Conservation (phyloP, 2,329 filamentous ascomycete genomes). For the Metarhizium guizhouense region DNA sequence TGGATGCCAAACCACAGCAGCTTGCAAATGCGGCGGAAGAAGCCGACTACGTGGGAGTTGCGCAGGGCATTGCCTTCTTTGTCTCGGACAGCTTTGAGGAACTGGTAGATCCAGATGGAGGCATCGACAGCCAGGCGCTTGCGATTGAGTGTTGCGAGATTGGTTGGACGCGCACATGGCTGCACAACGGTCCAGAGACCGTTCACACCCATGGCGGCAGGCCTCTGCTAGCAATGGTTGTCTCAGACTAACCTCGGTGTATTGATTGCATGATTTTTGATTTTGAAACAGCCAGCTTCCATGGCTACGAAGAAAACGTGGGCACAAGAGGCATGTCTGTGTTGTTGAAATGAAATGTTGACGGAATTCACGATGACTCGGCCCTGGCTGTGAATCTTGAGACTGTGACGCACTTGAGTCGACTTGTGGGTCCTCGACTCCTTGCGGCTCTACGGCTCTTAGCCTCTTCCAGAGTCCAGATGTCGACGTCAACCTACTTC, state of each 20-base stretch:
- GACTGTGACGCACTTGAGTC: not conserved
- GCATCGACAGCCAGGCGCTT: constrained; percentile 96
- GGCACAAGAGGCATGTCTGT: not conserved
- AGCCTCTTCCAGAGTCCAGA: too few species aligned
- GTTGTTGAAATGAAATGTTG: too few species aligned
- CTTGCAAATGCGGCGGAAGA: constrained; percentile 98
- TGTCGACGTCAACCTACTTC: too few species aligned
- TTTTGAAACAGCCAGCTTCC: not conserved
- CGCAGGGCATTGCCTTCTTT: constrained; percentile 95
- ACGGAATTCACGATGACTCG: not conserved
- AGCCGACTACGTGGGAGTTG: constrained; percentile 93
- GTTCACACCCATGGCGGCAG: constrained; percentile 77
- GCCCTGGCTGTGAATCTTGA: not conserved
- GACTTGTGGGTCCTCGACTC: not conserved
- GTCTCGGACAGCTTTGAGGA: constrained; percentile 95
- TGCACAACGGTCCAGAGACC: constrained; percentile 95
- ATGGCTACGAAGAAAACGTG: not conserved
- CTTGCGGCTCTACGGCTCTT: not conserved
- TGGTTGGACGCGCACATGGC: constrained; percentile 90
- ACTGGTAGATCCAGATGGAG: constrained; percentile 99
- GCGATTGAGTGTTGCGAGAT: constrained; percentile 90
- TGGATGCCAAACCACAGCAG: constrained; percentile 92
- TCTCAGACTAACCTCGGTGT: not conserved
- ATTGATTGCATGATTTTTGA: not conserved
- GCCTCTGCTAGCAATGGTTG: not conserved